These are phyloP conservation scores for Pichia sp. DNA, from an alignment of 1,139 yeast genomes.

Conservation along the genomic window DNA sequence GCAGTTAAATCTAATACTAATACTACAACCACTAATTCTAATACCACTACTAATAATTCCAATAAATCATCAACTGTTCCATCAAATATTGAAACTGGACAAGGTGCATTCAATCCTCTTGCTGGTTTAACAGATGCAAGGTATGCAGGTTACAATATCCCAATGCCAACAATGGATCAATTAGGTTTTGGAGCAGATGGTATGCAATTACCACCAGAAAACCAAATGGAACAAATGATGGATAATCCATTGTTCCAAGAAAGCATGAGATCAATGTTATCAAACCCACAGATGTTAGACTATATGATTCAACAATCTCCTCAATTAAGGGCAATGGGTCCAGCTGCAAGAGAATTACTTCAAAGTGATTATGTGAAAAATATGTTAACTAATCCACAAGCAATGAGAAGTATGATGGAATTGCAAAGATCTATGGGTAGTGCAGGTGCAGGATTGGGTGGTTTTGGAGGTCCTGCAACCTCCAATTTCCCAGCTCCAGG, in stretches of 20 bases:
- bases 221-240: constrained; percentile 68
- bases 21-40: constrained; percentile 15
- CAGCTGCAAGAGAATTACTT: constrained; percentile 79
- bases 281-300: constrained; percentile 79
- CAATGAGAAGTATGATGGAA: constrained; percentile 76
- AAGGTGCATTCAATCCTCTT: constrained; percentile 81
- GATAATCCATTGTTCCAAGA: constrained; percentile 76
- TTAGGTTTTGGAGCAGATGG: constrained; percentile 88
- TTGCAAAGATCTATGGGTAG: constrained; percentile 47
- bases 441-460: constrained; percentile 27
- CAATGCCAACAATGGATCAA: constrained; percentile 66
- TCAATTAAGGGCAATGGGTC: constrained; percentile 79
- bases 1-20: constrained; percentile 36
- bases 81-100: constrained; percentile 77
- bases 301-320: constrained; percentile 79
- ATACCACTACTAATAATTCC: constrained; percentile 22
- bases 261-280: constrained; percentile 70
- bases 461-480: constrained; percentile 23
- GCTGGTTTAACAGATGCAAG: constrained; percentile 93
- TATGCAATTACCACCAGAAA: constrained; percentile 68
- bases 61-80: constrained; percentile 43
- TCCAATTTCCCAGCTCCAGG: constrained; percentile 52
- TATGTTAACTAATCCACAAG: constrained; percentile 80
- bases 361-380: constrained; percentile 80
- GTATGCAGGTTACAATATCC: constrained; percentile 80